Conservation (phyloP, 2,329 filamentous ascomycete species). For the Aspergillus sp. region DNA sequence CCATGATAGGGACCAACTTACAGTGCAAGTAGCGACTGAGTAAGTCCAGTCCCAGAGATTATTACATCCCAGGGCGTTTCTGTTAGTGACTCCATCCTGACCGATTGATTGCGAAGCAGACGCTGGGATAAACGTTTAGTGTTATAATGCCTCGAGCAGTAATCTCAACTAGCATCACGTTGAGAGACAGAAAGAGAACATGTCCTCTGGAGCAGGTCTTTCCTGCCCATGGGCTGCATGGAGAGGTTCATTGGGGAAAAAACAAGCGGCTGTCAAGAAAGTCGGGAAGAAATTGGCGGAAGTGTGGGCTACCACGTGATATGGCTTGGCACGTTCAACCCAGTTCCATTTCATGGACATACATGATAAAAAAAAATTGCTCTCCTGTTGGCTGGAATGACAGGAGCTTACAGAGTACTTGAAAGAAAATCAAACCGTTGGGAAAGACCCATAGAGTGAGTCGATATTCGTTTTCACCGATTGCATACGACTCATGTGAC, state of each 20-base stretch:
- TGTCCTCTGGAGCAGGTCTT: constrained; percentile 4
- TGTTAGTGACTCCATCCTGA: constrained; percentile 60
- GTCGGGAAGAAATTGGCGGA: constrained; percentile 7
- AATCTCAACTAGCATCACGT: constrained; percentile 16
- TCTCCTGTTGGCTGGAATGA: too few relatives aligned
- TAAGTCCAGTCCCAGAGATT: constrained; percentile 67
- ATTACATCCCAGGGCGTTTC: constrained; percentile 71
- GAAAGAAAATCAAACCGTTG: too few relatives aligned
- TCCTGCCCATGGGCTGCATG: constrained; percentile 12
- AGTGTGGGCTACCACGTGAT: neutral
- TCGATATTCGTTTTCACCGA: too few relatives aligned
- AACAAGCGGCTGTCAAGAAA: constrained; percentile 5
- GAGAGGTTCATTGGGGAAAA: constrained; percentile 6
- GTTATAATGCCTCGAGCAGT: constrained; percentile 6
- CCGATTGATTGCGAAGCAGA: constrained; percentile 6
- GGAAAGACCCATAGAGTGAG: too few relatives aligned
- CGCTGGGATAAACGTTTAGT: constrained; percentile 11
- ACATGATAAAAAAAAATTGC: too few relatives aligned
- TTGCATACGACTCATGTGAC: neutral
- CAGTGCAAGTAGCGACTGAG: constrained; percentile 72
- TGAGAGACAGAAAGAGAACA: constrained; percentile 9
- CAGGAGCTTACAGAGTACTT: too few relatives aligned
- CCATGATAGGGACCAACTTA: constrained; percentile 33
- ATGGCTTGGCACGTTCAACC: constrained; percentile 5
- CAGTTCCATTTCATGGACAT: too few relatives aligned